phyloP scores from a whole-genome alignment of 2,329 filamentous ascomycete genomes.

The Chaetomiaceae sp. region DNA sequence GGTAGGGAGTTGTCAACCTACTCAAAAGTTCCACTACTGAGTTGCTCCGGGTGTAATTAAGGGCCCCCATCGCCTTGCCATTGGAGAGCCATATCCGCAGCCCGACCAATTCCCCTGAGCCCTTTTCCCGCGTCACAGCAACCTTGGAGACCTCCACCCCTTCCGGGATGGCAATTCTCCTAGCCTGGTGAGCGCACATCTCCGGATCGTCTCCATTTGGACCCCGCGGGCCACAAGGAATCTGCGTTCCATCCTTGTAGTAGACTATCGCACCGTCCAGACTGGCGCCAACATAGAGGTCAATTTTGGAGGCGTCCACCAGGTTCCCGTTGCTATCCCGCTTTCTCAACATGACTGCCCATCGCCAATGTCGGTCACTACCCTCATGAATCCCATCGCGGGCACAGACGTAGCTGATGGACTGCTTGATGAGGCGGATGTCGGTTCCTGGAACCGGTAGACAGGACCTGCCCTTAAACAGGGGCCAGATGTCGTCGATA shows the following conservation, averaged over 20 bases:
- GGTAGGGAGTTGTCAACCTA: neutral
- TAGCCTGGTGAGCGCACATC: constrained; percentile 31
- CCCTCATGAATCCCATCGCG: no score
- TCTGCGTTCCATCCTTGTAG: constrained; percentile 39
- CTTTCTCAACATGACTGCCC: constrained; percentile 33
- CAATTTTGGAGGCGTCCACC: constrained; percentile 37
- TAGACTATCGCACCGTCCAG: constrained; percentile 43
- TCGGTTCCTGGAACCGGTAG: constrained; percentile 37
- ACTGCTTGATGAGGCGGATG: constrained; percentile 37
- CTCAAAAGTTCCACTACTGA: constrained; percentile 2
- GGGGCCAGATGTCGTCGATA: constrained; percentile 31
- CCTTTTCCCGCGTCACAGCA: constrained; percentile 26
- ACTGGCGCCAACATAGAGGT: constrained; percentile 39
- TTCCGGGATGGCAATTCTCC: constrained; percentile 25
- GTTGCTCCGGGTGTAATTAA: neutral
- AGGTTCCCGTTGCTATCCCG: constrained; percentile 30
- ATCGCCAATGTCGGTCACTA: constrained; percentile 21
- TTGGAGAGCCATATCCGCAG: constrained; percentile 20
- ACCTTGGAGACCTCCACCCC: constrained; percentile 29
- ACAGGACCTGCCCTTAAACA: constrained; percentile 30
- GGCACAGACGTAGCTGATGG: constrained; percentile 25
- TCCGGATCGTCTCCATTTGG: constrained; percentile 14
- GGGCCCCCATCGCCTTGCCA: constrained; percentile 15
- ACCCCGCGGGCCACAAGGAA: constrained; percentile 37
- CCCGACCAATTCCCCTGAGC: no score